phyloP scores from a whole-genome alignment of 768 basidiomycete genomes.

The Sistotremastrum niveocremeum region DNA sequence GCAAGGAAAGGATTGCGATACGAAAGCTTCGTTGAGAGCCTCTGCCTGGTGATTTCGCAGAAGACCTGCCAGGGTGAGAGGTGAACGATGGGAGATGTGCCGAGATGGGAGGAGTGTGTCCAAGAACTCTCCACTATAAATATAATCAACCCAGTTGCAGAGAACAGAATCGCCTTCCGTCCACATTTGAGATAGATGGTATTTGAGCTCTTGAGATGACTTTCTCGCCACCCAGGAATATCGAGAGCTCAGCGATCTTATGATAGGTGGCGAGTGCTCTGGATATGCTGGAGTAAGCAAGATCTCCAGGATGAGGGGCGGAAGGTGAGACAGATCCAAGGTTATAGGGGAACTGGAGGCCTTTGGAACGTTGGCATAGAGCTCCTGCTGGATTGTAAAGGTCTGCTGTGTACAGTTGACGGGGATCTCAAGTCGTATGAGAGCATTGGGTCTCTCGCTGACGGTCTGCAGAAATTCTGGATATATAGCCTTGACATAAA shows the following conservation, averaged over 20 bases:
- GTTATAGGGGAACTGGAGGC: constrained; percentile 15
- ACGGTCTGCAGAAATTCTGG: constrained; percentile 46
- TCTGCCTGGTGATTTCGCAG: constrained; percentile 37
- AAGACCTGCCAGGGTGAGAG: constrained; percentile 33
- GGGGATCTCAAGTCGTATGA: constrained; percentile 48
- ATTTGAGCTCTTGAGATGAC: constrained; percentile 18
- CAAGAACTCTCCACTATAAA: constrained; percentile 56
- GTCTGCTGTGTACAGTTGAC: constrained; percentile 34
- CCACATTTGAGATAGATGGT: constrained; percentile 43
- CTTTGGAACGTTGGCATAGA: not conserved
- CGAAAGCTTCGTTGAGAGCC: constrained; percentile 39
- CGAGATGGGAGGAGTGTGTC: constrained; percentile 5
- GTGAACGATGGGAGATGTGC: constrained; percentile 43
- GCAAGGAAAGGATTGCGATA: constrained; percentile 53
- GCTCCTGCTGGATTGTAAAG: constrained; percentile 1
- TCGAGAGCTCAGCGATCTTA: constrained; percentile 40
- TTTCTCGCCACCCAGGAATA: constrained; percentile 44
- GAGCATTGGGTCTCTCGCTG: constrained; percentile 20
- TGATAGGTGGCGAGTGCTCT: constrained; percentile 32
- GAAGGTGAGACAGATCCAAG: constrained; percentile 33
- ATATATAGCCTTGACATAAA: constrained; percentile 48
- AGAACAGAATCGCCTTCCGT: constrained; percentile 44
- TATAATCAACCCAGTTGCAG: constrained; percentile 60
- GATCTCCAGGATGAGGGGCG: constrained; percentile 48
- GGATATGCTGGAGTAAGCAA: constrained; percentile 45